Evolutionary conservation across 768 basidiomycete species (phyloP), one percentile per base, ranked within the genome.

Genomic region (Boletus reticuloceps): DNA sequence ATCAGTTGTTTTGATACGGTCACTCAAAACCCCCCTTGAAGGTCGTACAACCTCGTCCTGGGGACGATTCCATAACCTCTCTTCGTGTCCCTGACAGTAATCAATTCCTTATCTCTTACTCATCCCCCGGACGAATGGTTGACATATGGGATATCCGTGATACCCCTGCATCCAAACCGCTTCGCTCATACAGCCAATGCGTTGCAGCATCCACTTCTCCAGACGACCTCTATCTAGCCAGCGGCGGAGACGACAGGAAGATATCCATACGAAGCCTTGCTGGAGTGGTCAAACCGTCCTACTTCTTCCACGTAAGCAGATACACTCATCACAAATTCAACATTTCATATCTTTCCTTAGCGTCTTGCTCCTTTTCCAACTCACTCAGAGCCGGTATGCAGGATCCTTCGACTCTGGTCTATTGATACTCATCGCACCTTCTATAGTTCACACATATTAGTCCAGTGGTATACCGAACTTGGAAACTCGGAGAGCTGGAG

Each of bases 401-500:
- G 3, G n/a, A 49, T 38, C 39, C n/a, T 31, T 14, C 6, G 6
- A 6, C 20, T 17, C 7, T 3, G 14, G 14, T 34, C 11, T 41
- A 20, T 17, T 9, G 14, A 51, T n/a, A 22, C 32, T 43, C 22
- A 45, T 29, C 5, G n/a, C 46, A 9, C 19, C 3, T 53, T 6
- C n/a, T 8, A n/a, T 29, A 64, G 63, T 50, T 64, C 8, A 61
- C 51, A 2, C 56, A 55, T 31, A 32, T 64, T 42, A 58, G 50
- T 27, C 27, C 49, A 5, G 10, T 32, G 1, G 58, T 27, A 19
- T 9, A 47, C 6, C 41, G 31, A 22, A 22, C 42, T 16, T 64
- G 59, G 63, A 53, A 56, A 41, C 1, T 4, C 4, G 59, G 59
- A 19, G 36, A 53, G 3, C 22, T 61, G 12, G 16, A n/a, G 14